Evolutionary conservation across 805 yeast species (phyloP), one percentile per base, ranked within the genome.

Genomic region (Sugiyamaella lignohabitans): DNA sequence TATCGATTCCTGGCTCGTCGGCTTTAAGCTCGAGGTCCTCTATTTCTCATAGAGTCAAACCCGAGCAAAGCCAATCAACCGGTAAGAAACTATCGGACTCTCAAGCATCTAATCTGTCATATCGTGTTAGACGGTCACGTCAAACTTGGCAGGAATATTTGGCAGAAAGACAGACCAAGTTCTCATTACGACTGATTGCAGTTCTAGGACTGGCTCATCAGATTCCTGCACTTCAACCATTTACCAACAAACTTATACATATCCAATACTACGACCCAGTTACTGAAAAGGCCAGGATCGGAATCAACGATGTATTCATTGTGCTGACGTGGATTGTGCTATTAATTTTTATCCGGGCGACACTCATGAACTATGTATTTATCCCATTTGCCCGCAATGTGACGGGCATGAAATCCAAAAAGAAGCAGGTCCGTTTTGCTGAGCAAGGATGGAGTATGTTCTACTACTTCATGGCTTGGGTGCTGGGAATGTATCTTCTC

Each of bases 401-500:
- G 14, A 41, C 46, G 40, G 68, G 75, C 20, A 78, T 84, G 42
- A 63, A 63, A 35, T 65, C 72, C 2, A 62, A 61, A 14, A 80
- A 79, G 56, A 75, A 82, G 0, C 68, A 71, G 19, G 76, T 76
- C 47, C 74, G 96, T 48, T 87, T 85, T 60, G 84, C 87, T 47
- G 96, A 87, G 65, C 96, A 87, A 69, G 80, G 87, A 43, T 88
- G 96, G 96, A 70, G 77, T 29, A 61, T 78, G 16, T 57, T 76
- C 4, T 85, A 84, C 61, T 85, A 79, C 67, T 54, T 74, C 4
- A 54, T 66, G 8, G 74, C 85, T 6, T 80, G 80, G 60, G 40
- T 61, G 1, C 66, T 67, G 48, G 96, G 95, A 0, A 65, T 75
- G 48, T 70, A 70, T 49, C 64, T 87, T 16, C 80, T 83, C 58